phyloP scores from a whole-genome alignment of 2,329 filamentous ascomycete genomes.

The Beauveria bassiana region DNA sequence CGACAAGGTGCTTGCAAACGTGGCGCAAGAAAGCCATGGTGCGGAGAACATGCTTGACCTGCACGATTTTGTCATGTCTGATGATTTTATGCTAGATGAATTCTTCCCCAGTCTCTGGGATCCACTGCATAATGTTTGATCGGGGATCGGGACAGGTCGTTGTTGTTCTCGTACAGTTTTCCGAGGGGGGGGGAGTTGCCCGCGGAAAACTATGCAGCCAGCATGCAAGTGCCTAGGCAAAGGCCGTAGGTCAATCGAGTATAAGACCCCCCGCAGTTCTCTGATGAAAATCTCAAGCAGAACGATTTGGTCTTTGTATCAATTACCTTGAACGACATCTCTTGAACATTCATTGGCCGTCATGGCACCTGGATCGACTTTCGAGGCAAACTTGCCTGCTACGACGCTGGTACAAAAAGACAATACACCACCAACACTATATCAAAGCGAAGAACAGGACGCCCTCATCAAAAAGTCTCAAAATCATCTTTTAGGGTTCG shows the following conservation, averaged over 20 bases:
- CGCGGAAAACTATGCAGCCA: constrained; percentile 10
- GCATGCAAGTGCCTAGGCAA: background rate
- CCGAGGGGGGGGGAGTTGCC: constrained; percentile 3
- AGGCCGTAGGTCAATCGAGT: background rate
- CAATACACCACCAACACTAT: constrained; percentile 15
- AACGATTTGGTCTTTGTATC: too few species aligned
- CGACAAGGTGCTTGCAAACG: constrained; percentile 32
- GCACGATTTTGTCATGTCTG: constrained; percentile 23
- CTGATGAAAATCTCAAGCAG: too few species aligned
- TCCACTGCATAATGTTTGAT: constrained; percentile 28
- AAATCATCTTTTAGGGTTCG: constrained; percentile 20
- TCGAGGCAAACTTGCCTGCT: background rate
- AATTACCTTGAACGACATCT: background rate
- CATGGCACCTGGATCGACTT: constrained; percentile 18
- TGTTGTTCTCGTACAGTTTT: background rate
- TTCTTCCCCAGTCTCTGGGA: constrained; percentile 29
- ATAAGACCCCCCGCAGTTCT: background rate
- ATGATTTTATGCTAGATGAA: constrained; percentile 27
- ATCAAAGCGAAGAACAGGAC: constrained; percentile 16
- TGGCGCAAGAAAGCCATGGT: constrained; percentile 17
- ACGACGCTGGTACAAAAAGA: constrained; percentile 2
- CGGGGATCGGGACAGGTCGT: background rate
- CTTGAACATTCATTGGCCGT: background rate
- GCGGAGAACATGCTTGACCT: constrained; percentile 15
- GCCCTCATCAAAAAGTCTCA: constrained; percentile 17